These are phyloP conservation scores for Phylloporus rhodoxanthus DNA, from an alignment of 768 basidiomycete species.

Conservation along the genomic window DNA sequence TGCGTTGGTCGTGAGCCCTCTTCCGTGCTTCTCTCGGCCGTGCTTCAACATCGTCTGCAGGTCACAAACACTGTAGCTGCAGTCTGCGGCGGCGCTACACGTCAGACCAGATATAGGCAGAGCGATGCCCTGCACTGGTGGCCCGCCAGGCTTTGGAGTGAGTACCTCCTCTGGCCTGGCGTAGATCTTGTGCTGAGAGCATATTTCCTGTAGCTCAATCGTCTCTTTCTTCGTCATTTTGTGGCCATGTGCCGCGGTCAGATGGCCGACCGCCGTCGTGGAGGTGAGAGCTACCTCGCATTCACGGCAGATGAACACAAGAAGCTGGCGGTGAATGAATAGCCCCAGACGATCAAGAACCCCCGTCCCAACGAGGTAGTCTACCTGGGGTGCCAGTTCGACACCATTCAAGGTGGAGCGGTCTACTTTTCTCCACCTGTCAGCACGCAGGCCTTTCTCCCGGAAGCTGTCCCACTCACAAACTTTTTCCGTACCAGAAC, in stretches of 20 bases:
- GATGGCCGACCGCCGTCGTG: neutral
- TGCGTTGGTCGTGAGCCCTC: neutral
- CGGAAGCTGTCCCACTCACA: too few relatives aligned
- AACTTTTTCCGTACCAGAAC: too few relatives aligned
- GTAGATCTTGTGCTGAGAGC: neutral
- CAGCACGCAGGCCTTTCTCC: too few relatives aligned
- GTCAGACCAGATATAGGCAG: neutral
- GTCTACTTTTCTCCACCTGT: too few relatives aligned
- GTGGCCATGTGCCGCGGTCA: neutral
- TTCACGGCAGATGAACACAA: neutral
- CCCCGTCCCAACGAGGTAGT: too few relatives aligned
- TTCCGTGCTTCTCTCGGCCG: neutral
- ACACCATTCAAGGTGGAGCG: too few relatives aligned
- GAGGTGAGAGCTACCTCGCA: conserved; percentile 1
- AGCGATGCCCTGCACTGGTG: neutral
- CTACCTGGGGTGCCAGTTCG: too few relatives aligned
- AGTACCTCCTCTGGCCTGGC: neutral
- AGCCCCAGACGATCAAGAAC: conserved; percentile 1
- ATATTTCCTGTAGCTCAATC: neutral
- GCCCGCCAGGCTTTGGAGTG: neutral
- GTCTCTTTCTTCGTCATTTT: neutral
- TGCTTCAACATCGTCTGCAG: conserved; percentile 2
- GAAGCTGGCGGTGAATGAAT: neutral
- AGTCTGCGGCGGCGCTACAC: neutral
- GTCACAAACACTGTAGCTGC: conserved; percentile 1